Percentiles rank a stretch among this genome's conserved stretches.
These are phyloP conservation scores for Penicillium salamii DNA, from an alignment of 495 filamentous ascomycete genomes.

Conservation along the genomic window DNA sequence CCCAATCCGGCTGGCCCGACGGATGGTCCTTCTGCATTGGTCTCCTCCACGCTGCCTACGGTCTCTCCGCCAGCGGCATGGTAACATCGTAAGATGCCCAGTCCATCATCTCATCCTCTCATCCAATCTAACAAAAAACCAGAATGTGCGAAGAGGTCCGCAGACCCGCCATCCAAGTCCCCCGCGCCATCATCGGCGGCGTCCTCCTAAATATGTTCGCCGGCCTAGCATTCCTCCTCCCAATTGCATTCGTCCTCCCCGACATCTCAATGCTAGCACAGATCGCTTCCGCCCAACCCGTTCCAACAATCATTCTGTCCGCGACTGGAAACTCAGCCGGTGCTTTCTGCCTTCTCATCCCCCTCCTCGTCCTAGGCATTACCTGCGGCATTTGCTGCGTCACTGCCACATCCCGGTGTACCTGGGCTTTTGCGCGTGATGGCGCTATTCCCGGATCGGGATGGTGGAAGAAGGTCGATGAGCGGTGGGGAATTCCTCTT, in stretches of 20 bases:
- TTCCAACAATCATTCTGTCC: conserved; percentile 14
- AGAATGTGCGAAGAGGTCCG: conserved; percentile 59
- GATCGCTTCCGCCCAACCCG: conserved; percentile 28
- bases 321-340: conserved; percentile 33
- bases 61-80: conserved; percentile 49
- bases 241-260: conserved; percentile 58
- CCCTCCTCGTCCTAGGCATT: conserved; percentile 62
- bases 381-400: conserved; percentile 64
- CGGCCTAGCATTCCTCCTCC: conserved; percentile 55
- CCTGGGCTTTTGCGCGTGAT: conserved; percentile 61
- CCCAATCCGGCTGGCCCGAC: conserved; percentile 49
- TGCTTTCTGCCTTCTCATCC: conserved; percentile 62
- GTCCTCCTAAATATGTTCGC: conserved; percentile 47
- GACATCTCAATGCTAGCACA: conserved; percentile 47
- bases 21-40: conserved; percentile 57
- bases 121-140: conserved; percentile 21
- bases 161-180: conserved; percentile 57
- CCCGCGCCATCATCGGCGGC: conserved; percentile 50
- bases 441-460: conserved; percentile 56
- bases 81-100: conserved; percentile 21
- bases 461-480: conserved; percentile 50
- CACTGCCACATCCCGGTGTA: conserved; percentile 64
- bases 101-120: too few relatives aligned
- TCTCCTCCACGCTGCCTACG: conserved; percentile 52
- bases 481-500: conserved; percentile 45